These are phyloP conservation scores for Myxozyma udenii DNA, from an alignment of 805 yeast species.

Conservation along the genomic window DNA sequence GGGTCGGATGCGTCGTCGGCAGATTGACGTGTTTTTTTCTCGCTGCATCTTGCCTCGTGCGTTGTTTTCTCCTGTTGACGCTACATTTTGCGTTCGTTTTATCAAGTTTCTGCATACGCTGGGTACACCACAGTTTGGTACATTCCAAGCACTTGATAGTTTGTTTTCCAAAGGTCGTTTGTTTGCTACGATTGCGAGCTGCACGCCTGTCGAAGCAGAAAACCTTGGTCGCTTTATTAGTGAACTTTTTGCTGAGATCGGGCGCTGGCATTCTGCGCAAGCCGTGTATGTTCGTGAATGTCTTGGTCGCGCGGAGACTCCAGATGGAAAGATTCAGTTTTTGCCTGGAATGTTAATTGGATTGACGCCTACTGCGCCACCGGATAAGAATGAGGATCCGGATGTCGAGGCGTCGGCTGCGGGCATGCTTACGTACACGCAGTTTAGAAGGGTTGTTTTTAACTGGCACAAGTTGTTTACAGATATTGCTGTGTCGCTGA, in stretches of 20 bases:
- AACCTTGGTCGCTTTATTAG: conserved; percentile 72
- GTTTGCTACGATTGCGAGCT: conserved; percentile 62
- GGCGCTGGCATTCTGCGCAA: conserved; percentile 45
- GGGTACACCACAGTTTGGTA: conserved; percentile 42
- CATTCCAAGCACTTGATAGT: conserved; percentile 44
- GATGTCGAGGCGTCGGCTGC: conserved; percentile 19
- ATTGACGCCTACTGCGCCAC: not conserved
- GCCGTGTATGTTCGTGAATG: conserved; percentile 38
- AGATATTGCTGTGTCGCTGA: conserved; percentile 41
- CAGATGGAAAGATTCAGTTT: conserved; percentile 24
- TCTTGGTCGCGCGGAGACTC: conserved; percentile 28
- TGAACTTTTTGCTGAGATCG: conserved; percentile 50
- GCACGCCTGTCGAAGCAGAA: conserved; percentile 76
- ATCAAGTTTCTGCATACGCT: conserved; percentile 49
- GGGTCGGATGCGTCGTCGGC: conserved; percentile 1
- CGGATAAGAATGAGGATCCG: not conserved
- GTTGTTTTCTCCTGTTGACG: conserved; percentile 77
- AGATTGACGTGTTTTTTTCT: conserved; percentile 47
- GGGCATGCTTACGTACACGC: conserved; percentile 36
- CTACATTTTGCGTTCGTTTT: conserved; percentile 64
- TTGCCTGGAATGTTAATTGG: conserved; percentile 33
- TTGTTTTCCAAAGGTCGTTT: conserved; percentile 36
- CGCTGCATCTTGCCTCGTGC: conserved; percentile 72
- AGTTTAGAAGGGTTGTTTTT: conserved; percentile 45
- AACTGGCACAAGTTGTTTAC: conserved; percentile 56